These are phyloP conservation scores for Colletotrichum filicis DNA, from an alignment of 2,329 filamentous ascomycete genomes.

Conservation along the genomic window DNA sequence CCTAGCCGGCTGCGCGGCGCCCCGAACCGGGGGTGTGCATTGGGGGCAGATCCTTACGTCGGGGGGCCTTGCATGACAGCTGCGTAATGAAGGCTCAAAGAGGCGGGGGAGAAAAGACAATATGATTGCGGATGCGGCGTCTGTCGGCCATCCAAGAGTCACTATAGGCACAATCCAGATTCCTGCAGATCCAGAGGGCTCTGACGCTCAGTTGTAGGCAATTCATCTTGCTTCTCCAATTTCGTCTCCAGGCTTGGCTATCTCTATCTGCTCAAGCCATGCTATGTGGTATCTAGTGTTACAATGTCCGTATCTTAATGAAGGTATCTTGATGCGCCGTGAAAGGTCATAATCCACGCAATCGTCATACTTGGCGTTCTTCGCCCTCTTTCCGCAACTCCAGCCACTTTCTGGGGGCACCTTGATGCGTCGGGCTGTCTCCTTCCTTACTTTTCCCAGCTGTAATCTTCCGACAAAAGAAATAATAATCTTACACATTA, in stretches of 20 bases:
- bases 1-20: not conserved
- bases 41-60: not conserved
- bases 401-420: not conserved
- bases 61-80: not conserved
- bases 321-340: slow-evolving; percentile 23
- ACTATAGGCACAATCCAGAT: not conserved
- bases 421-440: not conserved
- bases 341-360: slow-evolving; percentile 21
- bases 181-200: not conserved
- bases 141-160: not conserved
- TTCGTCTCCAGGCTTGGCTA: not conserved
- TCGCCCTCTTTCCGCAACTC: not conserved
- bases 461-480: not conserved
- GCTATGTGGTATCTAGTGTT: slow-evolving; percentile 29
- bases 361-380: not conserved
- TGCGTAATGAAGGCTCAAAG: not conserved
- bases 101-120: too few relatives aligned
- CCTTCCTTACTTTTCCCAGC: not conserved
- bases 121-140: not conserved
- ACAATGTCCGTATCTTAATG: slow-evolving; percentile 6
- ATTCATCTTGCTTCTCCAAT: not conserved
- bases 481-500: slow-evolving; percentile 30
- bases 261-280: slow-evolving; percentile 18
- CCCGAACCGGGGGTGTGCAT: not conserved
- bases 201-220: not conserved